Conservation (phyloP, 2,329 filamentous ascomycete genomes). For the Microcyclosporella mali region DNA sequence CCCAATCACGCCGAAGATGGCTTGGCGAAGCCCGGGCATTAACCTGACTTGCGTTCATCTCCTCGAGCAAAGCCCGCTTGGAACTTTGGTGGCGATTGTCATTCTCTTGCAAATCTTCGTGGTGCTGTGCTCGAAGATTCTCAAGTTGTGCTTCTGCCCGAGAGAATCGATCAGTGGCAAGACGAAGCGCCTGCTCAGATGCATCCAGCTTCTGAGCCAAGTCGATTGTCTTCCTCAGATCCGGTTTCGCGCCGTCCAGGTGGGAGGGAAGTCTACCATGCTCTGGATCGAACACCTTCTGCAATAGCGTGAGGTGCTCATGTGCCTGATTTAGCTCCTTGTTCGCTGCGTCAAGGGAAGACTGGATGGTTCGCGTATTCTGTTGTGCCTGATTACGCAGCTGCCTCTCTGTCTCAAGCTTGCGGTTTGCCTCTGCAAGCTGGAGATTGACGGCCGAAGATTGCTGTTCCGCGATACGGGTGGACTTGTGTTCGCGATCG, state of each 20-base stretch:
- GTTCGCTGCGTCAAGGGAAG: slow-evolving; percentile 70
- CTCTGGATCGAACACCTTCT: slow-evolving; percentile 80
- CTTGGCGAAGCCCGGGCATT: slow-evolving; percentile 66
- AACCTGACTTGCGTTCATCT: slow-evolving; percentile 78
- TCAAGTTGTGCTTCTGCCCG: slow-evolving; percentile 78
- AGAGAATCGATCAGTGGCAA: slow-evolving; percentile 72
- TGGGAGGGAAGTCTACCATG: slow-evolving; percentile 44
- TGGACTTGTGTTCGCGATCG: slow-evolving; percentile 80
- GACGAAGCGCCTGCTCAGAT: slow-evolving; percentile 77
- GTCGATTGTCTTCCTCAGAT: slow-evolving; percentile 63
- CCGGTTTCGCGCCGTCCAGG: slow-evolving; percentile 62
- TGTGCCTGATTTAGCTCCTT: slow-evolving; percentile 75
- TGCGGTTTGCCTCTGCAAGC: slow-evolving; percentile 81
- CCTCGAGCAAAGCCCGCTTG: slow-evolving; percentile 72
- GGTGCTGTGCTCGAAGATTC: slow-evolving; percentile 68
- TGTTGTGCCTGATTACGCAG: slow-evolving; percentile 77
- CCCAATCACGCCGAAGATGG: slow-evolving; percentile 57
- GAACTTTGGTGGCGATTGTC: slow-evolving; percentile 56
- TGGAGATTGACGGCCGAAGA: slow-evolving; percentile 75
- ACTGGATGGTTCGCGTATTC: slow-evolving; percentile 74
- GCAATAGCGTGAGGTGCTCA: slow-evolving; percentile 70
- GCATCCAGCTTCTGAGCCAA: slow-evolving; percentile 81
- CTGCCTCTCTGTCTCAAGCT: slow-evolving; percentile 83
- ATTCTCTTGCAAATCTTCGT: slow-evolving; percentile 63
- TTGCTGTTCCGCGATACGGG: slow-evolving; percentile 81